A percentile compares a stretch with the other conserved stretches of the same genome.
phyloP scores from a whole-genome alignment of 2,329 filamentous ascomycete genomes.

The Ceratocystiopsis minuta region DNA sequence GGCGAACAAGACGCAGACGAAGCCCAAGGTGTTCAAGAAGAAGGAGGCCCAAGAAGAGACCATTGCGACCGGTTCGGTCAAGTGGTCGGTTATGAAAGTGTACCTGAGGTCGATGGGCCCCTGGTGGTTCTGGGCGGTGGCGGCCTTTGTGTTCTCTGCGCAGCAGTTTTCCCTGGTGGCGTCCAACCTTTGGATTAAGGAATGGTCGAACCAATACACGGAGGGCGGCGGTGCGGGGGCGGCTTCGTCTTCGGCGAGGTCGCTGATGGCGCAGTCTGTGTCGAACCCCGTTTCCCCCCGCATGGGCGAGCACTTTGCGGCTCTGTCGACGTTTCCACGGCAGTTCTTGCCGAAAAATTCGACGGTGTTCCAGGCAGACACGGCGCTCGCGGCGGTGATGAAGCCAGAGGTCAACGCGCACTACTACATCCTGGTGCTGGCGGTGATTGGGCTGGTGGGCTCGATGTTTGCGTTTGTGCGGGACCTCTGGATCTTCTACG shows the following conservation, averaged over 20 bases:
- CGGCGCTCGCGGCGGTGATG: constrained; percentile 10
- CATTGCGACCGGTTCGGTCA: constrained; percentile 74
- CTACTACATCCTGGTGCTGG: constrained; percentile 77
- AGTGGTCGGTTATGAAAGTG: constrained; percentile 67
- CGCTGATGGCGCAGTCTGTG: constrained; percentile 4
- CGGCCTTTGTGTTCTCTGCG: constrained; percentile 53
- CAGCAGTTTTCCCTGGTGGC: constrained; percentile 77
- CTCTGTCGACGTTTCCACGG: not conserved
- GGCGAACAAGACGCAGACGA: constrained; percentile 40
- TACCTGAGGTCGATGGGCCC: constrained; percentile 86
- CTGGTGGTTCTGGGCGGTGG: constrained; percentile 85
- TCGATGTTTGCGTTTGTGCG: constrained; percentile 66
- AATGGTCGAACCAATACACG: constrained; percentile 86
- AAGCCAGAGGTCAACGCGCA: constrained; percentile 49
- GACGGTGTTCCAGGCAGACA: constrained; percentile 18
- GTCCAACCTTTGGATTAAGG: constrained; percentile 83
- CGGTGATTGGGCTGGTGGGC: constrained; percentile 57
- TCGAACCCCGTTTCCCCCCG: constrained; percentile 2
- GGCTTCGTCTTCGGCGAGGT: not conserved
- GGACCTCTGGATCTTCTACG: constrained; percentile 81
- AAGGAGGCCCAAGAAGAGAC: constrained; percentile 47
- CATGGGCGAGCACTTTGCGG: too few relatives aligned
- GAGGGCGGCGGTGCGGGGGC: constrained; percentile 13
- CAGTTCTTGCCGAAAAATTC: constrained; percentile 14
- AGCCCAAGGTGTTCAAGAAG: constrained; percentile 24